Base-by-base conservation (phyloP, 495 filamentous ascomycete genomes). In the Penicillium nucicola region DNA sequence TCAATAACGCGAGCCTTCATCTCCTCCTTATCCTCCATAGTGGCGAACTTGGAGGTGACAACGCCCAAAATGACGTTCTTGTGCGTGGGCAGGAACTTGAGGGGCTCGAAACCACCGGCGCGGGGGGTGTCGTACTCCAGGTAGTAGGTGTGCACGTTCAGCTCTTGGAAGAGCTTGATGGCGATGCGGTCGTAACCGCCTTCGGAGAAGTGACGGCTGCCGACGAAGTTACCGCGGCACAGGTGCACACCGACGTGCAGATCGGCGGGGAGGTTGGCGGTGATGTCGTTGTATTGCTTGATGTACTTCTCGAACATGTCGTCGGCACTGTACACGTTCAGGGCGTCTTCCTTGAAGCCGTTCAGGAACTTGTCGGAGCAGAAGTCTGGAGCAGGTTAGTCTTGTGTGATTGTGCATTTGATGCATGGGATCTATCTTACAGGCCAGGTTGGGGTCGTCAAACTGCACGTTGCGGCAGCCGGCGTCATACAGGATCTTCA, bases 171-270 rank as follows among this genome's bases (percentile, higher is more conserved):
- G 12, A 93, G 78, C 73, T 87, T 88, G 57, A 79, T 78, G 39
- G 89, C 88, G 52, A 93, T 89, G 45, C 80, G 75, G 67, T 92
- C 88, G 67, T 92, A 93, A 17, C 83, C 84, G 25, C 88, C 88
- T 66, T 89, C 84, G 46, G 84, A 82, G 69, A 93, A 92, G 71
- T 89, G 84, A n/a, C 85, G 77, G 33, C 80, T 81, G 46, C 83
- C 80, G 58, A 88, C 82, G 67, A 90, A 90, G 73, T 91, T 93
- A 41, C 88, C 88, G 42, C 86, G 81, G 76, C 88, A 90, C 42
- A 91, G 72, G 59, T 91, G 88, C 5, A 92, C 82, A 48, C 87
- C 88, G 15, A 87, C 74, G 69, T 89, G 85, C 66, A 89, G 76
- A 55, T 89, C 84, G n/a, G 76, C 66, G 10, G 84, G 82, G 3